Base-by-base conservation (phyloP, 345 rosid genomes). In the Ceriops decandra region DNA sequence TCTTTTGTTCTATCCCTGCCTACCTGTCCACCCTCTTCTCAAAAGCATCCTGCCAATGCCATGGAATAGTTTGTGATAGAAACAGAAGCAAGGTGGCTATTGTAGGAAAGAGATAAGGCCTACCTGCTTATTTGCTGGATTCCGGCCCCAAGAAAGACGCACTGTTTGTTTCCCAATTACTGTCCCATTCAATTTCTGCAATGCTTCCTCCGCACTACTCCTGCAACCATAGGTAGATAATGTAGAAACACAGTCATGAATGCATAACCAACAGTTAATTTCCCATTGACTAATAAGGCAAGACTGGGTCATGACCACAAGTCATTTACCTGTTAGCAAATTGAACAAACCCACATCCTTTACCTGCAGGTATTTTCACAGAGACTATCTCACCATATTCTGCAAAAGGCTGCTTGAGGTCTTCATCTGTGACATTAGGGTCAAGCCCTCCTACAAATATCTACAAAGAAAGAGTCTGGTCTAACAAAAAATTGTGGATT, bases 401-500 rank as follows among this genome's bases (percentile, higher is more conserved):
- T 54, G 86, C 72, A 71, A 95, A 95, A 67, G 91, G 87, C 67
- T 90, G 95, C 72, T 85, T 84, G 38, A 95, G 87, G 74, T 91
- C 96, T 77, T 90, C 97, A 68, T 88, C 96, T 60, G 83, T 86
- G 68, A 91, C 96, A 74, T 78, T 82, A 53, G 93, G 86, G 83
- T 90, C 97, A 74, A 95, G 96, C 64, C 96, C 96, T 69, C 97
- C 99, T 70, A 95, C 97, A 84, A 95, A 95, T 79, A 95, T 90
- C 99, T 95, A 83, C 64, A 76, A 65, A 38, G 64, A 72, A 60
- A 77, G 42, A 47, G 67, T 70, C 80, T 31, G 77, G 28, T 71
- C 57, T 30, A 76, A 74, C 24, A 26, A 53, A 57, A 60, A 42
- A 52, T 56, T 24, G 20, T 6, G n/a, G 62, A 35, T 47, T 60